Evolutionary conservation across 2,329 filamentous ascomycete species (phyloP).

Genomic region (Pseudogymnoascus pannorum): DNA sequence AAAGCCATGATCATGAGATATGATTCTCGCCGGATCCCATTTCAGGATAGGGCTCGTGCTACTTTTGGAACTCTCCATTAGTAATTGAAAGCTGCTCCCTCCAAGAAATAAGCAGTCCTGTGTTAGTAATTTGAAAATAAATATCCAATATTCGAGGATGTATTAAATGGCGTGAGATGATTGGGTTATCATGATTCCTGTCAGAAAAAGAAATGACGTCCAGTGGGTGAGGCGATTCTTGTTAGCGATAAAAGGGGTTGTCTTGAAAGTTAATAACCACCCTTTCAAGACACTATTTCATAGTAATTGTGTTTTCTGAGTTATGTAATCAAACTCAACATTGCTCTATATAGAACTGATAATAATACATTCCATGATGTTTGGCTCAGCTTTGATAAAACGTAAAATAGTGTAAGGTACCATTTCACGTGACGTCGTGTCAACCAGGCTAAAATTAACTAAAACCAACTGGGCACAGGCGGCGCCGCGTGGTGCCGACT

Average conservation of each 20-base stretch:
- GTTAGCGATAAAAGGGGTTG: slow-evolving; percentile 4
- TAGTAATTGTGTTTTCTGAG: not conserved
- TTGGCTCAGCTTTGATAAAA: not conserved
- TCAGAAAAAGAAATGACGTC: slow-evolving; percentile 7
- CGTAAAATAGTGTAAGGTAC: not conserved
- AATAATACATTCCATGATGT: not conserved
- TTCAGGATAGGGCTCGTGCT: not conserved
- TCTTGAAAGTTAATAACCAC: not conserved
- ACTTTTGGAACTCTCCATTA: not conserved
- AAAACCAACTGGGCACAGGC: slow-evolving; percentile 6
- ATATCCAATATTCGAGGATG: not conserved
- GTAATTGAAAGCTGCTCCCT: not conserved
- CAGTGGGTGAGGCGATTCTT: not conserved
- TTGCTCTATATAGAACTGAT: not conserved
- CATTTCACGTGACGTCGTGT: slow-evolving; percentile 4
- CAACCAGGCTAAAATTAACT: not conserved
- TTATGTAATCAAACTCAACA: not conserved
- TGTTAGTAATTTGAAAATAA: not conserved
- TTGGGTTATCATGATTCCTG: not conserved
- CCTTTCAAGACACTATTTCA: not conserved
- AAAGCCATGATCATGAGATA: not conserved
- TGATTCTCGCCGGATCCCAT: slow-evolving; percentile 2
- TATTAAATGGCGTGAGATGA: not conserved
- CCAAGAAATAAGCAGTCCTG: not conserved
- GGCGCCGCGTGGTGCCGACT: slow-evolving; percentile 7